Base-by-base conservation (phyloP, 805 yeast genomes). In the Debaryomyces prosopidis region DNA sequence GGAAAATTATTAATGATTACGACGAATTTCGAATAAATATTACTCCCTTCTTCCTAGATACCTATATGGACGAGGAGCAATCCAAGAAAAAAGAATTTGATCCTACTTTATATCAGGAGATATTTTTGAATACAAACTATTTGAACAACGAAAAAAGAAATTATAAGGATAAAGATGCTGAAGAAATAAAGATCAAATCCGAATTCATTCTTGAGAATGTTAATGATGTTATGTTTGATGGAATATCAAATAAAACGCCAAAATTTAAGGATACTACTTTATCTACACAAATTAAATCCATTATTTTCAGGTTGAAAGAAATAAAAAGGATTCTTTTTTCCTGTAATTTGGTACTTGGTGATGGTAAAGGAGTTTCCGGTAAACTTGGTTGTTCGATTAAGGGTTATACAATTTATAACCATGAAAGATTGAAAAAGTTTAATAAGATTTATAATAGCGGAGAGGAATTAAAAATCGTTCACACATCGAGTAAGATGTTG, bases 381-480 rank as follows among this genome's bases (percentile, higher is more conserved):
- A 47, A 48, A 2, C 45, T 91, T 15, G 70, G 73, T 0, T 76
- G 92, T 39, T 85, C 89, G 0, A 73, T 91, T 1, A 80, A 79
- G 52, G 97, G 96, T 0, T 87, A 81, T 55, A 66, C 85, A 0
- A 71, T 87, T n/a, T 78, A 76, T 48, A 70, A 74, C 6, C 81
- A 79, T 42, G 84, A 83, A 46, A 75, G 70, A 35, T 56, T 80
- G 0, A 71, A 75, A 15, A 65, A 76, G n/a, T 68, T 79, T 10
- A 74, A 74, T 32, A 71, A 71, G 36, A 77, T 87, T 4, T 81
- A 78, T 59, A 80, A 77, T 35, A 75, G 76, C 40, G 79, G 75
- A 2, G 84, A 81, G 18, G 60, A 63, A 7, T 68, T 80, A 41
- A 71, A 74, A 51, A 70, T 79, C 14, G 91, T 83, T 0, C 75